These are phyloP conservation scores for Paramecium tetraurelia DNA, from an alignment of 73 alveolate species.

Conservation along the genomic window DNA sequence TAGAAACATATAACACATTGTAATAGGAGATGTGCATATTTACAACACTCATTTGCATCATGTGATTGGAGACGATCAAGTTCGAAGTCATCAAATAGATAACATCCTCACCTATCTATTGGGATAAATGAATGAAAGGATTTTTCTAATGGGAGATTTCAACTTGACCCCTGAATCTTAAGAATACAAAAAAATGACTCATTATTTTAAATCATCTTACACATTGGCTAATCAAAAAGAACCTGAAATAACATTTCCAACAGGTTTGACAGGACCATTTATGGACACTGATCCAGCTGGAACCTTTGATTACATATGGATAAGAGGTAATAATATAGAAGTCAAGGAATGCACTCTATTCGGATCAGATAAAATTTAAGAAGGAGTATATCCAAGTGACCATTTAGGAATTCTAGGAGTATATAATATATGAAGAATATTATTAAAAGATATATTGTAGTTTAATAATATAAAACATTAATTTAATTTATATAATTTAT, in stretches of 20 bases:
- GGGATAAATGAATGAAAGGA: conserved; percentile 27
- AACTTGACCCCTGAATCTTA: conserved; percentile 64
- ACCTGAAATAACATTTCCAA: conserved; percentile 81
- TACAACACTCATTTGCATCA: conserved; percentile 79
- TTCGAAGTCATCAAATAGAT: conserved; percentile 60
- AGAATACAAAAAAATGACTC: conserved; percentile 54
- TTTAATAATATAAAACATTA: neutral
- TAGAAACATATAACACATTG: conserved; percentile 62
- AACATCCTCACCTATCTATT: conserved; percentile 53
- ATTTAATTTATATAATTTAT: too few species aligned
- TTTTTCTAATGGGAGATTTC: conserved; percentile 72
- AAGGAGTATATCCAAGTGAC: conserved; percentile 57
- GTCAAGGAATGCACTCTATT: neutral
- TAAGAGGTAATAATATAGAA: neutral
- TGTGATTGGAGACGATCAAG: conserved; percentile 59
- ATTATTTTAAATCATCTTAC: conserved; percentile 67
- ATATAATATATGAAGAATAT: neutral
- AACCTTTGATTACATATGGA: conserved; percentile 72
- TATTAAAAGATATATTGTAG: neutral
- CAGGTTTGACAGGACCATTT: conserved; percentile 76
- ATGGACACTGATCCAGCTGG: conserved; percentile 84
- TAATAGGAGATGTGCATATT: conserved; percentile 42
- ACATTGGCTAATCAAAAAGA: conserved; percentile 64
- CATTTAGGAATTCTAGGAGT: conserved; percentile 47
- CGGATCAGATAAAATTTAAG: conserved; percentile 30